Conservation (phyloP, 148 eudicot genomes). For the Chenopodium suecicum region DNA sequence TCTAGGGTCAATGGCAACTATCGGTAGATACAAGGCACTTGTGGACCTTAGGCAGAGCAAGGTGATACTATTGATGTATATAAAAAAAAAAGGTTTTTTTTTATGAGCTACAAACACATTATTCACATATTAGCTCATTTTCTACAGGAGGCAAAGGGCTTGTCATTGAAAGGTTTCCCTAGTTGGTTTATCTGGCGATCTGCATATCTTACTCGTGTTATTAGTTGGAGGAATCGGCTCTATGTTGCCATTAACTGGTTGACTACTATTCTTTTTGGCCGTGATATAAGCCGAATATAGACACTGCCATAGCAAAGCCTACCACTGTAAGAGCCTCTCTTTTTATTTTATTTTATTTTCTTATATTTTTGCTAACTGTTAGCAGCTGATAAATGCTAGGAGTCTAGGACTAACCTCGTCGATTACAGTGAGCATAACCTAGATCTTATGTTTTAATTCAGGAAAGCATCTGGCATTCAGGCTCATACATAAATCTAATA, state of each 20-base stretch:
- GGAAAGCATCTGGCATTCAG: background rate
- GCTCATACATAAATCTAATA: background rate
- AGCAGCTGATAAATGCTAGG: background rate
- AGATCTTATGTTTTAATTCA: background rate
- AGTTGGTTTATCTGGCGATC: slow-evolving; percentile 98
- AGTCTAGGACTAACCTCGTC: background rate
- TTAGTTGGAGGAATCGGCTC: slow-evolving; percentile 96
- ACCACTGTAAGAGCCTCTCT: slow-evolving; percentile 17
- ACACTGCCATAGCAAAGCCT: background rate
- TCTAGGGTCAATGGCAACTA: slow-evolving; percentile 94
- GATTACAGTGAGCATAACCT: background rate
- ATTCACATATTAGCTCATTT: slow-evolving; percentile 6
- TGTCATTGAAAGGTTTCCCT: slow-evolving; percentile 74
- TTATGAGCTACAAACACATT: background rate
- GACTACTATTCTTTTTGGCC: slow-evolving; percentile 88
- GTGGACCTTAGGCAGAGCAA: slow-evolving; percentile 96
- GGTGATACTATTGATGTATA: slow-evolving; percentile 34
- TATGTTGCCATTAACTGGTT: slow-evolving; percentile 92
- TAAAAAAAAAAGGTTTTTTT: background rate
- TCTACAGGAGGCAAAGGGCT: slow-evolving; percentile 70
- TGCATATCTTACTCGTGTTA: slow-evolving; percentile 89
- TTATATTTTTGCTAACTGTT: too few relatives aligned
- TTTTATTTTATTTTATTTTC: too few relatives aligned
- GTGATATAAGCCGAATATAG: slow-evolving; percentile 85
- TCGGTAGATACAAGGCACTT: slow-evolving; percentile 95